phyloP scores from a whole-genome alignment of 768 basidiomycete species.

The Agaricus blazei region DNA sequence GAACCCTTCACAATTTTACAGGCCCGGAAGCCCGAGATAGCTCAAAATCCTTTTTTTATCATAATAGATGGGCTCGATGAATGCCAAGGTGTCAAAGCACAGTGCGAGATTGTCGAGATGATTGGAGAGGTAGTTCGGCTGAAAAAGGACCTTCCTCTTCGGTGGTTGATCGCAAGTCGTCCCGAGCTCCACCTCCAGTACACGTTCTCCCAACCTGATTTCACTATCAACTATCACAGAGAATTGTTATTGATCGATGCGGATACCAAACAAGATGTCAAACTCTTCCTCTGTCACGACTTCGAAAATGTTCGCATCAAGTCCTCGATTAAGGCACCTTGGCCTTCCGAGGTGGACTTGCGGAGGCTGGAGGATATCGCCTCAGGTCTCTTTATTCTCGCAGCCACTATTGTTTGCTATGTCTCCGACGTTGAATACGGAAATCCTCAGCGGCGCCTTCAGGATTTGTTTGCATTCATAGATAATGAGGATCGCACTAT shows the following conservation, averaged over 20 bases:
- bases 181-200: not conserved
- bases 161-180: not conserved
- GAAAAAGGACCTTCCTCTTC: not conserved
- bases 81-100: not conserved
- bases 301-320: not conserved
- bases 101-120: not conserved
- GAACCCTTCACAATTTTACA: not conserved
- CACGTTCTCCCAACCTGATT: not conserved
- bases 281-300: not conserved
- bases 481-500: not conserved
- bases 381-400: not conserved
- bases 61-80: not conserved
- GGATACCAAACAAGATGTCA: not conserved
- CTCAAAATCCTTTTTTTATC: not conserved
- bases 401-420: conserved; percentile 5
- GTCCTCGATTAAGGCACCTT: not conserved
- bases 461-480: not conserved
- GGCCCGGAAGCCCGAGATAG: no score
- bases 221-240: not conserved
- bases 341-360: not conserved
- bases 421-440: not conserved
- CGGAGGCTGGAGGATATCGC: not conserved
- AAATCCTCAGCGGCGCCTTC: conserved; percentile 1
- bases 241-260: not conserved
- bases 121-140: not conserved